Evolutionary conservation across 768 basidiomycete genomes (phyloP), one percentile per base, ranked within the genome.

Genomic region (Pleurotus platypus): DNA sequence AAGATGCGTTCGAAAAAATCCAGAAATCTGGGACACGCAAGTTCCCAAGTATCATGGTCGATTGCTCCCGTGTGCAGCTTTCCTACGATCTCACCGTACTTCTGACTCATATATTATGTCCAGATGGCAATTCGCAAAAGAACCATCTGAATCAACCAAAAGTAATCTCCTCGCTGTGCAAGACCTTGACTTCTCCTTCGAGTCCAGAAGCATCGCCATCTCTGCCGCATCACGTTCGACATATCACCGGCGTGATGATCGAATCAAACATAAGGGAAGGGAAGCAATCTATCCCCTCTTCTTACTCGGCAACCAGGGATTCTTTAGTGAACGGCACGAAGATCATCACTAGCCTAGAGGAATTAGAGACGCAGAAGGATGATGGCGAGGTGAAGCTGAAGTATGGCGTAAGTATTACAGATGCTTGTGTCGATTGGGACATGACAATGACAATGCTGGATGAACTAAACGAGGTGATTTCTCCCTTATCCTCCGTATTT

Each of bases 241-340:
- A 80, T 59, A 94, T 96, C 64, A 87, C 92, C 82, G 94, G 93
- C 46, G 91, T 94, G 55, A 98, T 98, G 95, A 79, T 98, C 56
- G 96, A 98, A 72, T 92, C 90, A 45, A 95, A 96, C 68, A 78
- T 98, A 49, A 78, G 86, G 6, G 92, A 90, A 68, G 92, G 94
- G 24, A 84, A 92, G 50, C 92, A 95, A 71, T 86, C 92, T 63
- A 88, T 95, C 58, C 86, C 92, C 3, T 66, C 80, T 1, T 77
- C 79, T 9, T 94, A 93, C 2, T 86, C 87, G 1, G 72, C 79
- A 5, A 38, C 26, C 20, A 42, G 42, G 11, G 51, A 54, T 42
- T 20, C 51, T 15, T 22, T 54, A 5, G 51, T 54, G 9, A 54
- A 54, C n/a, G 51, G 51, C 7, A 13, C 42, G n/a, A 22, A n/a